Evolutionary conservation across 768 basidiomycete species (phyloP), one percentile per base, ranked within the genome.

Genomic region (Hygrocybe coccinea): DNA sequence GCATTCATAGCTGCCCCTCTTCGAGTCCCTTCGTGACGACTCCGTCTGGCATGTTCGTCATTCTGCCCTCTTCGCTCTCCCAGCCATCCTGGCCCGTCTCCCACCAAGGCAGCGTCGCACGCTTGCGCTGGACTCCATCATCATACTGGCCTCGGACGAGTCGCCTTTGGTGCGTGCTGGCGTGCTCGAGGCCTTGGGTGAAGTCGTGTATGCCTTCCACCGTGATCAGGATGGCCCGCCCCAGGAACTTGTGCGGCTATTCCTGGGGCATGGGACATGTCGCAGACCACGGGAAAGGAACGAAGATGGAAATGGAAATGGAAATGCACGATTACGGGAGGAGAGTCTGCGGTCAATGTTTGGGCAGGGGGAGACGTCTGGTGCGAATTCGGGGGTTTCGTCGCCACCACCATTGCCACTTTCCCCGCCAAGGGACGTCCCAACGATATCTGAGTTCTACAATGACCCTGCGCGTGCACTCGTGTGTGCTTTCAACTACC

Each of bases 401-500:
- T 14, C 19, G 52, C 29, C 35, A 3, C 44, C 38, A 44, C 54
- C 35, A 52, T 38, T 60, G 44, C 19, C 47, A n/a, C n/a, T n/a
- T n/a, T n/a, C n/a, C n/a, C n/a, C n/a, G n/a, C 15, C 51, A 14
- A 34, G 29, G 14, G 53, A 44, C 11, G 44, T 4, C 22, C 35
- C 41, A 7, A 2, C 71, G 43, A 55, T 77, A 57, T 77, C 79
- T 54, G 69, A 73, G 35, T 80, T 83, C 63, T 80, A 76, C 63
- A 75, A 78, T 37, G 87, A 92, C 65, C 81, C 84, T 3, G 80
- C 86, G 48, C 83, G 91, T 10, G 81, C 87, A 1, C 74, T 91
- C 19, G 83, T 91, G 41, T 89, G 87, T 66, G 89, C 89, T 5
- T 93, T 91, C 72, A 92, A 97, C 71, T 89, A 89, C 65, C 95